phyloP scores from a whole-genome alignment of 2,329 filamentous ascomycete species.

The Thielaviopsis musarum region DNA sequence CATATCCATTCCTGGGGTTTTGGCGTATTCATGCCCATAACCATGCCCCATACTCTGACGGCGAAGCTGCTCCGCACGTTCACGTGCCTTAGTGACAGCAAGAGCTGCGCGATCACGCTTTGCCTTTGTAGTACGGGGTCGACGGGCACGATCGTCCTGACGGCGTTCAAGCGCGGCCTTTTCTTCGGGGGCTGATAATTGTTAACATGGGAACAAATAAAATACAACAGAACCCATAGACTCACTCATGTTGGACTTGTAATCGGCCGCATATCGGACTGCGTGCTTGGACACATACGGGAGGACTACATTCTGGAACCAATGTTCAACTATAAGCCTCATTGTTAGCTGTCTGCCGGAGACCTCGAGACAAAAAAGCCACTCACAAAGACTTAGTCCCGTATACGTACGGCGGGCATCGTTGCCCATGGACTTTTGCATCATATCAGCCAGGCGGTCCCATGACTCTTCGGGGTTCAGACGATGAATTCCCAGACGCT shows the following conservation, averaged over 20 bases:
- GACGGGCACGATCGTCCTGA: constrained; percentile 11
- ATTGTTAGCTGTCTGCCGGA: background rate
- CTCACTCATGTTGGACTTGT: constrained; percentile 12
- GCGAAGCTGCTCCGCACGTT: constrained; percentile 4
- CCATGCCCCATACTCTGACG: background rate
- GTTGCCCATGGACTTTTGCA: constrained; percentile 22
- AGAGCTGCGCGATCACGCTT: constrained; percentile 11
- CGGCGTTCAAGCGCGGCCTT: constrained; percentile 10
- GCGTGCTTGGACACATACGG: constrained; percentile 12
- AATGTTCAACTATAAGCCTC: constrained; percentile 9
- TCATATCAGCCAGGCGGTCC: constrained; percentile 22
- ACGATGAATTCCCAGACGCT: constrained; percentile 16
- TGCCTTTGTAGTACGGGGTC: constrained; percentile 11
- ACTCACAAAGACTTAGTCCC: constrained; percentile 24
- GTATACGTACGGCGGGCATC: constrained; percentile 24
- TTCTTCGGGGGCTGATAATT: constrained; percentile 8
- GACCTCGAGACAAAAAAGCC: constrained; percentile 6
- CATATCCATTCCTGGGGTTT: background rate
- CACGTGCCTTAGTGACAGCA: constrained; percentile 9
- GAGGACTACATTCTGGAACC: constrained; percentile 12
- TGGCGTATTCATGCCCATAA: background rate
- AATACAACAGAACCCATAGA: too few species aligned
- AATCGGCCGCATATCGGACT: constrained; percentile 7
- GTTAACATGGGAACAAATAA: background rate
- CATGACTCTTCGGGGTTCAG: constrained; percentile 19